Conservation (phyloP, 1,284 basidiomycete species). For the Heterobasidion parviporum region DNA sequence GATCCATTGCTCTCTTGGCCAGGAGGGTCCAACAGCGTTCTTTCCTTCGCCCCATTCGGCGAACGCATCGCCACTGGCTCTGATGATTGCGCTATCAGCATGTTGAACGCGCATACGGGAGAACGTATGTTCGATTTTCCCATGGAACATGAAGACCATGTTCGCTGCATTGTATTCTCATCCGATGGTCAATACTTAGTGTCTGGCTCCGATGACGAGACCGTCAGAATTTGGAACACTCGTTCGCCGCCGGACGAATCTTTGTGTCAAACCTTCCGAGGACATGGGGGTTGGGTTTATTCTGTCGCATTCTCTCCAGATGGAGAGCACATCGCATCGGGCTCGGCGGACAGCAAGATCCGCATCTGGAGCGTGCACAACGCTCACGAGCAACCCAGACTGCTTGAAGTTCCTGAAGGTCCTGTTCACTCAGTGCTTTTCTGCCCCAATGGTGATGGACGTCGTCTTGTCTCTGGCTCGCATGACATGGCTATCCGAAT, state of each 20-base stretch:
- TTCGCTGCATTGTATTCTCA: not conserved
- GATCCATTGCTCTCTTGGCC: not conserved
- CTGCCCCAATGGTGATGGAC: not conserved
- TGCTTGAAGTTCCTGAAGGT: not conserved
- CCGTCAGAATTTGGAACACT: not conserved
- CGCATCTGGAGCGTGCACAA: not conserved
- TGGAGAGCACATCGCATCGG: not conserved
- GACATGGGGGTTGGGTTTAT: not conserved
- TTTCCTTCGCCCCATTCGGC: not conserved
- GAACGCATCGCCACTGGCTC: not conserved
- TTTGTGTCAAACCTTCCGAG: not conserved
- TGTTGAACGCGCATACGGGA: not conserved
- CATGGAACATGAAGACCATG: not conserved
- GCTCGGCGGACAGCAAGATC: not conserved
- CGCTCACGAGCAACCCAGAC: not conserved
- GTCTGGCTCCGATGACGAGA: not conserved
- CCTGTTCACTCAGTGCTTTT: not conserved
- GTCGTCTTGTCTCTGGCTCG: not conserved
- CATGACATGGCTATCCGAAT: not conserved
- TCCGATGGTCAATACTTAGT: not conserved
- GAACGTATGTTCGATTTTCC: not conserved
- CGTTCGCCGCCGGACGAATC: not conserved
- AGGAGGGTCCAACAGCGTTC: not conserved
- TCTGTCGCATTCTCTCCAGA: not conserved
- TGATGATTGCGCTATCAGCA: not conserved